A percentile compares a stretch with the other conserved stretches of the same genome.
Evolutionary conservation across 2,329 filamentous ascomycete species (phyloP).

Genomic region (Pseudogymnoascus verrucosus): DNA sequence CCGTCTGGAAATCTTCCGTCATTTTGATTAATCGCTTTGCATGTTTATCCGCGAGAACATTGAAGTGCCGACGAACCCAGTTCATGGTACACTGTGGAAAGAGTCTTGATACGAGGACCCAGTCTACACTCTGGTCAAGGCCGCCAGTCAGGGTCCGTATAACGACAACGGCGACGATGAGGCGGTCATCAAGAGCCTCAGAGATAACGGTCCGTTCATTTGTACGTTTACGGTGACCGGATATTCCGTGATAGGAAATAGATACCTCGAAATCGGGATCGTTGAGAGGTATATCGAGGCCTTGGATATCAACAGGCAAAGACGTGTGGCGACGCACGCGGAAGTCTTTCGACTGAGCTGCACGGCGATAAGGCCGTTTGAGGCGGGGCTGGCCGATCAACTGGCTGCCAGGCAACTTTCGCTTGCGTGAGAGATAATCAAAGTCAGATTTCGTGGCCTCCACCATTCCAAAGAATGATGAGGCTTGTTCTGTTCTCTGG

Average conservation of each 20-base stretch:
- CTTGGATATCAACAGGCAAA: constrained; percentile 21
- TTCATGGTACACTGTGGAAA: constrained; percentile 47
- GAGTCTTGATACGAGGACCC: constrained; percentile 48
- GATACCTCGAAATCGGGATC: constrained; percentile 9
- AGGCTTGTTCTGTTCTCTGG: background rate
- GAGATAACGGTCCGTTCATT: constrained; percentile 16
- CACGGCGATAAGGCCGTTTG: constrained; percentile 11
- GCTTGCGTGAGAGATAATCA: background rate
- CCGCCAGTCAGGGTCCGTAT: constrained; percentile 53
- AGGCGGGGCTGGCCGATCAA: background rate
- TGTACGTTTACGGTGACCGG: constrained; percentile 24
- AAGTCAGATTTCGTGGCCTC: constrained; percentile 8
- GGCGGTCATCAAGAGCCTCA: constrained; percentile 31
- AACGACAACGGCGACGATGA: constrained; percentile 51
- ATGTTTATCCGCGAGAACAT: constrained; percentile 41
- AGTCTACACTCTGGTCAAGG: constrained; percentile 50
- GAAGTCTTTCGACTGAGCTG: constrained; percentile 20
- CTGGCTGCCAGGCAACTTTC: background rate
- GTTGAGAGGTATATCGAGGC: constrained; percentile 12
- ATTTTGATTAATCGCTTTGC: constrained; percentile 47
- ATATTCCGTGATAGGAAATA: constrained; percentile 1
- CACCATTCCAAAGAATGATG: background rate
- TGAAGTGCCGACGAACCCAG: constrained; percentile 49
- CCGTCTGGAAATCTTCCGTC: constrained; percentile 55
- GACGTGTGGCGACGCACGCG: constrained; percentile 20